Evolutionary conservation across 2,329 filamentous ascomycete species (phyloP), one percentile per base, ranked within the genome.

Genomic region (Karstenula rhodostoma): DNA sequence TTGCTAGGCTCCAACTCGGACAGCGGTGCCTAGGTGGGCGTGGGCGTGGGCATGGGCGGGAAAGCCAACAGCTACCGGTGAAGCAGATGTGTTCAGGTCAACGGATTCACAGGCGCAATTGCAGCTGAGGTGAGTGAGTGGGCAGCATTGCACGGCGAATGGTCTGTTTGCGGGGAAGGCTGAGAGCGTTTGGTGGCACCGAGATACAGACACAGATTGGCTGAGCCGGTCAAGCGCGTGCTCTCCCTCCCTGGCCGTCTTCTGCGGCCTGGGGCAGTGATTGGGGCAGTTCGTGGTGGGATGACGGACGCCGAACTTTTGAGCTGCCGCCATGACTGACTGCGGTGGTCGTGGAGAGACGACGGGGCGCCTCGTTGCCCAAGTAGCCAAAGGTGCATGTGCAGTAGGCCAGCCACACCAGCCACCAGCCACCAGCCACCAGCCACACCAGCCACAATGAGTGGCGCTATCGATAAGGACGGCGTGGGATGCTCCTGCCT

Each of bases 101-200:
- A 54, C 32, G 7, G 7, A 23, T 44, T 8, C 9, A 44, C 6
- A 23, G 7, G 2, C 17, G 35, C 13, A 12, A n/a, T 17, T 40
- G 35, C 19, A 44, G 42, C n/a, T 43, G 48, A 32, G 32, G n/a
- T 51, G 33, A 10, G 32, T 32, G 7, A 19, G 37, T n/a, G 17
- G 44, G 23, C 32, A 12, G 5, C 46, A 49, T 33, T 13, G 17
- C 27, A 47, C 23, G 27, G 44, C 23, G 8, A 47, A 29, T 29
- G 23, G 17, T 22, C 23, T 13, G 23, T 42, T 43, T 52, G 50
- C 50, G 50, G 50, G 50, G 50, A 42, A 52, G 50, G 51, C 37
- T 32, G 51, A 44, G 27, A 22, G 15, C 22, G 10, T 10, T 54
- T 25, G 9, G 37, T 25, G 27, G 23, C 27, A 22, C 35, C 8